A percentile compares a stretch with the other conserved stretches of the same genome.
Conservation (phyloP, 352 stramenopile species). For the Globisporangium recalcitrans region DNA sequence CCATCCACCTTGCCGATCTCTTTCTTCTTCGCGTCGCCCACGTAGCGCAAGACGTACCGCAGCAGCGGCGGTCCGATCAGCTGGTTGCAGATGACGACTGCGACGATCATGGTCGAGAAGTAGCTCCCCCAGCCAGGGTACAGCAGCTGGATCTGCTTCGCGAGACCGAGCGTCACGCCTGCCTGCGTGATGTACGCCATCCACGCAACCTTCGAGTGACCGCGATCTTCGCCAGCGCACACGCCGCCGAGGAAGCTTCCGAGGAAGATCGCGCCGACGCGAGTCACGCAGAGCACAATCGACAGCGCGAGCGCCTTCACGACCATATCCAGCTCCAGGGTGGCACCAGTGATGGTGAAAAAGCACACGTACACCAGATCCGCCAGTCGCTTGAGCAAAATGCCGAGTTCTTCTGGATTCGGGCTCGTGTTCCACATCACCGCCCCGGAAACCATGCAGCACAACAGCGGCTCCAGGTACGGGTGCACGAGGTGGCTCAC, state of each 20-base stretch:
- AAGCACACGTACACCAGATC: conserved; percentile 72
- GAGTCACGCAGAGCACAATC: conserved; percentile 45
- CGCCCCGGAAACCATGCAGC: conserved; percentile 61
- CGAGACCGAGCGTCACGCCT: conserved; percentile 58
- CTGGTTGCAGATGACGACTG: conserved; percentile 69
- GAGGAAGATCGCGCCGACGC: conserved; percentile 52
- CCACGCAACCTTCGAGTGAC: conserved; percentile 50
- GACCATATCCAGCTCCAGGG: conserved; percentile 61
- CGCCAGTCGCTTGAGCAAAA: conserved; percentile 47
- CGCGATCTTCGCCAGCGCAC: conserved; percentile 35
- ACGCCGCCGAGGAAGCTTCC: conserved; percentile 49
- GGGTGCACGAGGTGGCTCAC: conserved; percentile 53
- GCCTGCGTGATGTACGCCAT: conserved; percentile 77
- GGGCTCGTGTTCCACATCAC: conserved; percentile 62
- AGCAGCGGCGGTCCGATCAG: conserved; percentile 52
- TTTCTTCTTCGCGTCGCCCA: conserved; percentile 53
- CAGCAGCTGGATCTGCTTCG: conserved; percentile 67
- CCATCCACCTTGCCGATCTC: conserved; percentile 57
- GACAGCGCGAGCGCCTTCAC: conserved; percentile 51
- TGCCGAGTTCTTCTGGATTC: conserved; percentile 46
- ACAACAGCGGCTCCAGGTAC: conserved; percentile 61
- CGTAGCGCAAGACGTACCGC: conserved; percentile 45
- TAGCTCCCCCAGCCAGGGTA: conserved; percentile 67
- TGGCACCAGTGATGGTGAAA: conserved; percentile 66
- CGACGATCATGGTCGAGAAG: conserved; percentile 72